Conservation (phyloP, 169 alveolate species). For the Babesia bigemina region DNA sequence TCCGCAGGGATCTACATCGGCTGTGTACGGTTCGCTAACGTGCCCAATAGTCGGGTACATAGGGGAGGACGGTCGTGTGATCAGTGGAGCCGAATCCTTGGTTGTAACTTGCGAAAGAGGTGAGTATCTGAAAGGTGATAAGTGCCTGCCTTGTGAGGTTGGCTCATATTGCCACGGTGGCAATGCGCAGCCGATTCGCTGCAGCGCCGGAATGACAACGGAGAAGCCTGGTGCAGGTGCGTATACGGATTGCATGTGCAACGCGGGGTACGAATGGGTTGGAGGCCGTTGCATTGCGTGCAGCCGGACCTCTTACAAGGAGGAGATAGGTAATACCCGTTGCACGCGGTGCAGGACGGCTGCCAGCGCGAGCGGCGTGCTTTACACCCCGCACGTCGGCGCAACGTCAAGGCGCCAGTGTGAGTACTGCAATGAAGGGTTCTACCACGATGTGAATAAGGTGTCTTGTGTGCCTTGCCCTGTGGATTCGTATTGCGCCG, state of each 20-base stretch:
- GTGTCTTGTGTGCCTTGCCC: slow-evolving; percentile 71
- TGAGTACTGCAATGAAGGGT: slow-evolving; percentile 70
- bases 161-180: slow-evolving; percentile 63
- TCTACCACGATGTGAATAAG: slow-evolving; percentile 49
- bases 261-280: slow-evolving; percentile 75
- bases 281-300: slow-evolving; percentile 55
- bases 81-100: slow-evolving; percentile 14
- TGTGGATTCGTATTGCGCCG: slow-evolving; percentile 70
- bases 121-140: slow-evolving; percentile 50
- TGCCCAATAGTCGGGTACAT: slow-evolving; percentile 43
- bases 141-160: slow-evolving; percentile 65
- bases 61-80: slow-evolving; percentile 36
- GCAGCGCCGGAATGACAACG: slow-evolving; percentile 55
- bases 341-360: slow-evolving; percentile 52
- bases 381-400: slow-evolving; percentile 62
- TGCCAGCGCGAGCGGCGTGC: slow-evolving; percentile 8
- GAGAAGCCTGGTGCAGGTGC: slow-evolving; percentile 18
- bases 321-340: slow-evolving; percentile 35
- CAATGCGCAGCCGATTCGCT: slow-evolving; percentile 19
- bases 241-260: slow-evolving; percentile 67
- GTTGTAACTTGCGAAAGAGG: slow-evolving; percentile 72
- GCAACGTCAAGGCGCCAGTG: slow-evolving; percentile 62
- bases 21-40: slow-evolving; percentile 47
- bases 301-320: slow-evolving; percentile 40
- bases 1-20: slow-evolving; percentile 68